Conservation (phyloP, 495 filamentous ascomycete species). For the Cercophora samala region DNA sequence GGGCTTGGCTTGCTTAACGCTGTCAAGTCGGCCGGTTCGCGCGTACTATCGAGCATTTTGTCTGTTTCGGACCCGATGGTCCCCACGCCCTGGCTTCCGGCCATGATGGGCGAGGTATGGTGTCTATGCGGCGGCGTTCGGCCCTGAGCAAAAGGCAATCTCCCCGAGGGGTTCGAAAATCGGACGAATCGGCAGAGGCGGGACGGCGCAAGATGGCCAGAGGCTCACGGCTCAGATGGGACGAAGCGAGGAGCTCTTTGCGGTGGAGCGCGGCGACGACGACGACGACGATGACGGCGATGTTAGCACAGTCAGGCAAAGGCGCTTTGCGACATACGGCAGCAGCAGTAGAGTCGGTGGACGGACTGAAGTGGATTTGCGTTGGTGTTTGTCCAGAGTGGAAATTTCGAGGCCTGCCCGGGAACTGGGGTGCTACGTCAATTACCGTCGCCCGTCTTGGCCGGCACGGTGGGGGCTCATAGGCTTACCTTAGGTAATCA, state of each 20-base stretch:
- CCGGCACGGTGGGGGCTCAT: background rate
- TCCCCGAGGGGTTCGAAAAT: background rate
- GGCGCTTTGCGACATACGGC: background rate
- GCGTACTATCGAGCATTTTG: background rate
- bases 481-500: background rate
- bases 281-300: no score
- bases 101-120: background rate
- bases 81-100: background rate
- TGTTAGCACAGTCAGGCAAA: background rate
- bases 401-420: constrained; percentile 28
- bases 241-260: no score
- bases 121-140: background rate
- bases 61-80: background rate
- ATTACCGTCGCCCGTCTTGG: constrained; percentile 26
- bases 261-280: background rate
- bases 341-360: background rate
- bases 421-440: constrained; percentile 28
- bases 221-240: no score
- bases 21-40: background rate
- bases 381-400: constrained; percentile 12
- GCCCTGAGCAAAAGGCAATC: background rate
- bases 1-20: background rate
- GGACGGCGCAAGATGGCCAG: background rate
- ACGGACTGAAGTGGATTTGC: background rate
- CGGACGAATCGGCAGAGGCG: background rate